phyloP scores from a whole-genome alignment of 2,329 filamentous ascomycete species.

The Botrytis sinoallii region DNA sequence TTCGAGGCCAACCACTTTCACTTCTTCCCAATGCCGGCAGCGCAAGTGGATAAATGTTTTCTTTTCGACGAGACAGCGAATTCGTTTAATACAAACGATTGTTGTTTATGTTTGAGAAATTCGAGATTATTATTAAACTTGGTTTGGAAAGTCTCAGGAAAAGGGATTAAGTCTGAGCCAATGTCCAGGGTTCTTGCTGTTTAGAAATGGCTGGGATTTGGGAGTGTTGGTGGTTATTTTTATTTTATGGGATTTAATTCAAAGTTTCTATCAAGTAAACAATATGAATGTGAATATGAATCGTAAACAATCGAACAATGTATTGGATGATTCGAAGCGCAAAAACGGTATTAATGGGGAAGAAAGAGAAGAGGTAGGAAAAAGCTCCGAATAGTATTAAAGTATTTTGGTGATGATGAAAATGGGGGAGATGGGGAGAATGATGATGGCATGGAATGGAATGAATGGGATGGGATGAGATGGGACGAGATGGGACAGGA shows the following conservation, averaged over 20 bases:
- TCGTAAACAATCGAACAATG: not conserved
- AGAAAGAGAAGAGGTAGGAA: not conserved
- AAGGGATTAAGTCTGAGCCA: slow-evolving; percentile 15
- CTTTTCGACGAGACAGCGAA: not conserved
- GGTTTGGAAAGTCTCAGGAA: slow-evolving; percentile 4
- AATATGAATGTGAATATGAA: slow-evolving; percentile 2
- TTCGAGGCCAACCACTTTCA: slow-evolving; percentile 33
- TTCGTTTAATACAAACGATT: not conserved
- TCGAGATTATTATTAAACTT: slow-evolving; percentile 10
- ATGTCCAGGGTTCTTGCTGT: slow-evolving; percentile 19
- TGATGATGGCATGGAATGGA: not conserved
- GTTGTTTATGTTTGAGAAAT: slow-evolving; percentile 8
- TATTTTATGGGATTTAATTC: not conserved
- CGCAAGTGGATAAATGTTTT: not conserved
- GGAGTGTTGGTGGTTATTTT: slow-evolving; percentile 6
- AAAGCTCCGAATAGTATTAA: not conserved
- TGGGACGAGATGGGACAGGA: not conserved
- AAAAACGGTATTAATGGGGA: not conserved
- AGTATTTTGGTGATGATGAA: not conserved
- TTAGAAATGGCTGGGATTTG: slow-evolving; percentile 18
- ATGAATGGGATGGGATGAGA: not conserved
- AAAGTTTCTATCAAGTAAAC: not conserved
- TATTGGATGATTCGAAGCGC: not conserved
- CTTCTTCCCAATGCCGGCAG: slow-evolving; percentile 12
- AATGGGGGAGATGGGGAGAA: not conserved